Base-by-base conservation (phyloP, 1,284 basidiomycete species). In the Tremellales sp. region DNA sequence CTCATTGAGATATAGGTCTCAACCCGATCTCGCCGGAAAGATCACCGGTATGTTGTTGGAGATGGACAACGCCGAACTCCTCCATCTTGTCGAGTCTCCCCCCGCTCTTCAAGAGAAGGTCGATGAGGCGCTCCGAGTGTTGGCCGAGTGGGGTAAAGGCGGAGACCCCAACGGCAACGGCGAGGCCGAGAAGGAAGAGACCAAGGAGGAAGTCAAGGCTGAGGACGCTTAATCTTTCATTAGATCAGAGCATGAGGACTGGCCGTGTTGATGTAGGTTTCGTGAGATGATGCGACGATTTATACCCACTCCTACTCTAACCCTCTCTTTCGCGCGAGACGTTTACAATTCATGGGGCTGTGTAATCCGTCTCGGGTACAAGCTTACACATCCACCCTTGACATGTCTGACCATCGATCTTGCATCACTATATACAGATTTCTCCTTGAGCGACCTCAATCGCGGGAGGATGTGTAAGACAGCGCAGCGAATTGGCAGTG, bases 41-140 rank as follows among this genome's bases (percentile, higher is more conserved):
- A 95, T 97, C 72, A 97, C 92, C 47, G 92, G 88, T 51, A 94
- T 95, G 91, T 78, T 95, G 61, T 81, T 94, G 57, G 92, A 97
- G 81, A 95, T 97, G 89, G 91, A 95, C 74, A 93, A 93, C 75
- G 70, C 79, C 45, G 92, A 95, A 75, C 79, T 97, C 38, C 76
- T 95, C 29, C 83, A 87, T 73, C 80, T 97, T 49, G 75, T 95
- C 61, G 87, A 93, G 57, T 77, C 82, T 40, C 77, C 78, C 33
- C 87, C 90, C 16, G 82, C 89, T 35, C 81, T 97, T 77, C 80
- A 81, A 65, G 75, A 77, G 72, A 97, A 97, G 80, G 86, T 95
- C 59, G 81, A 81, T 60, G 92, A 95, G 77, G 92, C 92, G 49
- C 66, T 71, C 54, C 63, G 70, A 45, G 72, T 74, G 37, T 63